Evolutionary conservation across 116 monocot species (phyloP).

Genomic region (Thalassia testudinum): DNA sequence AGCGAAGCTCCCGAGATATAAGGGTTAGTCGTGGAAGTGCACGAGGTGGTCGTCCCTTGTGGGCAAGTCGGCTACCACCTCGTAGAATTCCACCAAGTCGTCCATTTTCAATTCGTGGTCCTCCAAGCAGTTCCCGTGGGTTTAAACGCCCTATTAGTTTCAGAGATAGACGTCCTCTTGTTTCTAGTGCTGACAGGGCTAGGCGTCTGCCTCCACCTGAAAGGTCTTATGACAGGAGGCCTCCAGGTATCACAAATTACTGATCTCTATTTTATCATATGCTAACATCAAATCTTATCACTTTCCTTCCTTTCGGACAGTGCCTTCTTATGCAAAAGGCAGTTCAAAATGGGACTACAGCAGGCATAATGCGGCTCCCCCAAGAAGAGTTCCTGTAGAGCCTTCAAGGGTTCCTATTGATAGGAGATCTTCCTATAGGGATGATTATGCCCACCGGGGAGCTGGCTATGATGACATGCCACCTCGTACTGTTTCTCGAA

Average conservation of each 20-base stretch:
- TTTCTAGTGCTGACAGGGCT: constrained; percentile 28
- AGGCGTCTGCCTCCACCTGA: constrained; percentile 56
- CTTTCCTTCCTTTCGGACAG: constrained; percentile 10
- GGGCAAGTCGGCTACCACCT: constrained; percentile 19
- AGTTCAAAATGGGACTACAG: constrained; percentile 51
- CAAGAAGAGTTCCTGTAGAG: constrained; percentile 46
- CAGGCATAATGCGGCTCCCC: constrained; percentile 34
- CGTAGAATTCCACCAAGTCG: constrained; percentile 31
- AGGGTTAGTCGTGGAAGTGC: constrained; percentile 20
- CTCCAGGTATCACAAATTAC: constrained; percentile 26
- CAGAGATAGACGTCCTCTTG: constrained; percentile 33
- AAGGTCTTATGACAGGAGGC: constrained; percentile 49
- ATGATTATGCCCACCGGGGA: constrained; percentile 57
- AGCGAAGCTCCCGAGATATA: constrained; percentile 28
- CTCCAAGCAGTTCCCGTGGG: constrained; percentile 19
- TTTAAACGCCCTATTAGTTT: constrained; percentile 31
- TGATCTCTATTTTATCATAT: background rate
- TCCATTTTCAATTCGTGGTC: constrained; percentile 16
- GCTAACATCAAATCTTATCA: background rate
- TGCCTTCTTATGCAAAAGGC: constrained; percentile 43
- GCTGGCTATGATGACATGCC: constrained; percentile 42
- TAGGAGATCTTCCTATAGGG: constrained; percentile 52
- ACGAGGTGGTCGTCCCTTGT: constrained; percentile 25
- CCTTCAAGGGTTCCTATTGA: constrained; percentile 34
- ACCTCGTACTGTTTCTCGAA: constrained; percentile 37